Evolutionary conservation across 495 filamentous ascomycete species (phyloP).

Genomic region (Achaetomiella virescens): DNA sequence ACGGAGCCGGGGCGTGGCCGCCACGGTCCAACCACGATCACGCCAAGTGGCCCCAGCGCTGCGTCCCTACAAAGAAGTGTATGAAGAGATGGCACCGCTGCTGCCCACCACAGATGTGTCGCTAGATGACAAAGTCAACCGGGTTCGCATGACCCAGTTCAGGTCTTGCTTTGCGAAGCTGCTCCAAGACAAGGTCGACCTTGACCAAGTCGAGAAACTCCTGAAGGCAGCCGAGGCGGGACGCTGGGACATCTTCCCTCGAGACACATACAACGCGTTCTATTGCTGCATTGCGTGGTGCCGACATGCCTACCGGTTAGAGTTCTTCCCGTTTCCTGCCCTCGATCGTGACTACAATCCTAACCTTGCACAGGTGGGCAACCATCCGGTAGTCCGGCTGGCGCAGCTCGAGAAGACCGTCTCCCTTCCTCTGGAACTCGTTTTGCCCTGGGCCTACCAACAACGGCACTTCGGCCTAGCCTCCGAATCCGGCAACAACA

Average conservation of each 20-base stretch:
- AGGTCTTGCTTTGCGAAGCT: constrained; percentile 14
- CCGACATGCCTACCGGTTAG: constrained; percentile 35
- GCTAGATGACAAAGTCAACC: constrained; percentile 22
- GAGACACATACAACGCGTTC: constrained; percentile 34
- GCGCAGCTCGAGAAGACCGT: constrained; percentile 37
- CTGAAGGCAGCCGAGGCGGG: constrained; percentile 22
- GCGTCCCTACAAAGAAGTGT: constrained; percentile 32
- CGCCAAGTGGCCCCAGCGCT: constrained; percentile 23
- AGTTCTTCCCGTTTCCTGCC: neutral
- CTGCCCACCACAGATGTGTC: constrained; percentile 21
- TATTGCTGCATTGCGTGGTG: constrained; percentile 33
- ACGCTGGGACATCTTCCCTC: constrained; percentile 22
- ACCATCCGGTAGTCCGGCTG: constrained; percentile 35
- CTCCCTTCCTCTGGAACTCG: constrained; percentile 32
- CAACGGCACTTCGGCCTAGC: constrained; percentile 30
- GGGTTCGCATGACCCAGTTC: constrained; percentile 4
- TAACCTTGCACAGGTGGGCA: constrained; percentile 30
- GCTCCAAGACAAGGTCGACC: constrained; percentile 21
- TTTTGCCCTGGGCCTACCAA: constrained; percentile 35
- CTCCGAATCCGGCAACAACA: constrained; percentile 35
- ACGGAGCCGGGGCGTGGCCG: constrained; percentile 35
- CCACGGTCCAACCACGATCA: constrained; percentile 24
- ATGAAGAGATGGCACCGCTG: constrained; percentile 26
- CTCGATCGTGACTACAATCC: neutral
- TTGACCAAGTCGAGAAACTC: constrained; percentile 20